These are phyloP conservation scores for Cercospora zeae-maydis DNA, from an alignment of 2,329 filamentous ascomycete species.

Conservation along the genomic window DNA sequence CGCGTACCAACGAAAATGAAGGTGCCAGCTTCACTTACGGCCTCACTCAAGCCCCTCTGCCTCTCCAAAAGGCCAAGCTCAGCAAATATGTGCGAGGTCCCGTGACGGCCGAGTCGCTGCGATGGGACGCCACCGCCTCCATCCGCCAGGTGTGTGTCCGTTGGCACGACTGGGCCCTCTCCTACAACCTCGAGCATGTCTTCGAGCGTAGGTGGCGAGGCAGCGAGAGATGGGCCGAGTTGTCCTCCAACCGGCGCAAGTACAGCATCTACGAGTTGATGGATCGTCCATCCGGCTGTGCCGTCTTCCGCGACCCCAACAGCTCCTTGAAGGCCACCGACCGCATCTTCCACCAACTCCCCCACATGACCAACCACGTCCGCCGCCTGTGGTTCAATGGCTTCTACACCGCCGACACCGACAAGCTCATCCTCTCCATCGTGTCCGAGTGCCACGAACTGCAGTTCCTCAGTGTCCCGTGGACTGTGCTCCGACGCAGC, in stretches of 20 bases:
- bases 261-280: conserved; percentile 50
- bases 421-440: conserved; percentile 48
- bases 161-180: conserved; percentile 54
- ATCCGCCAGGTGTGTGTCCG: conserved; percentile 49
- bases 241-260: conserved; percentile 41
- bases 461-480: conserved; percentile 50
- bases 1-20: conserved; percentile 47
- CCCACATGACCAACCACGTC: conserved; percentile 48
- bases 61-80: conserved; percentile 43
- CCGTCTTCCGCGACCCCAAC: conserved; percentile 53
- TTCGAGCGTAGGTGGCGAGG: conserved; percentile 54
- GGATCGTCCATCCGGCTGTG: conserved; percentile 44
- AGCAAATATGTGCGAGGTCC: conserved; percentile 52
- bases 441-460: conserved; percentile 48
- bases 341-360: conserved; percentile 45
- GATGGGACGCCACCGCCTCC: conserved; percentile 50
- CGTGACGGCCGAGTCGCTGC: conserved; percentile 49
- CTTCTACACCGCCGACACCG: conserved; percentile 51
- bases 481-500: conserved; percentile 52
- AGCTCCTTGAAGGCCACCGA: conserved; percentile 48
- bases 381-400: conserved; percentile 55
- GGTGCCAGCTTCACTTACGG: conserved; percentile 52
- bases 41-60: conserved; percentile 48
- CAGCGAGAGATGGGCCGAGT: conserved; percentile 50
- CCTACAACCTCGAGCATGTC: conserved; percentile 50